These are phyloP conservation scores for Vaccinium vitisidaea DNA, from an alignment of 148 eudicot species.

Conservation along the genomic window DNA sequence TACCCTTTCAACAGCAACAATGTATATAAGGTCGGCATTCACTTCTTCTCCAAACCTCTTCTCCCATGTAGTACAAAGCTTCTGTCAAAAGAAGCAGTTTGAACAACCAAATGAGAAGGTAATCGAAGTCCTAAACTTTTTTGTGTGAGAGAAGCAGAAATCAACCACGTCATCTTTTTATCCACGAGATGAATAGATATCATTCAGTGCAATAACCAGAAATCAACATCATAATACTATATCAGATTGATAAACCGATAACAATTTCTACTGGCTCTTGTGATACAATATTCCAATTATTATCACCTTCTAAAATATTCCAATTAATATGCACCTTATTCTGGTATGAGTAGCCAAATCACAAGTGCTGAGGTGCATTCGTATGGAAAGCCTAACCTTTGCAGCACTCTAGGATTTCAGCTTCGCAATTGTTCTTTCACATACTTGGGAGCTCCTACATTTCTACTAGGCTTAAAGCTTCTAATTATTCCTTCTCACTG, in stretches of 20 bases:
- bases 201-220: neutral
- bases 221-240: neutral
- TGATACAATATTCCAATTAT: neutral
- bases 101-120: conserved; percentile 15
- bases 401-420: neutral
- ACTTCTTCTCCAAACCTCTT: conserved; percentile 73
- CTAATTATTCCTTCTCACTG: neutral
- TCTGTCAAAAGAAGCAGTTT: conserved; percentile 45
- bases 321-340: neutral
- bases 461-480: neutral
- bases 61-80: conserved; percentile 61
- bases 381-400: neutral
- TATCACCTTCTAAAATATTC: neutral
- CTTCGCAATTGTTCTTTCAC: neutral
- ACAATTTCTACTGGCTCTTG: neutral
- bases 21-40: conserved; percentile 53
- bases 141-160: neutral
- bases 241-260: neutral
- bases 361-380: neutral
- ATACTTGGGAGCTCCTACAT: neutral
- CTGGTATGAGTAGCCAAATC: neutral
- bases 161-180: neutral
- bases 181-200: neutral
- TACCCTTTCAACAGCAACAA: conserved; percentile 72
- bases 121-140: neutral